Conservation (phyloP, 2,329 filamentous ascomycete species). For the Dothiorella sarmentorum region DNA sequence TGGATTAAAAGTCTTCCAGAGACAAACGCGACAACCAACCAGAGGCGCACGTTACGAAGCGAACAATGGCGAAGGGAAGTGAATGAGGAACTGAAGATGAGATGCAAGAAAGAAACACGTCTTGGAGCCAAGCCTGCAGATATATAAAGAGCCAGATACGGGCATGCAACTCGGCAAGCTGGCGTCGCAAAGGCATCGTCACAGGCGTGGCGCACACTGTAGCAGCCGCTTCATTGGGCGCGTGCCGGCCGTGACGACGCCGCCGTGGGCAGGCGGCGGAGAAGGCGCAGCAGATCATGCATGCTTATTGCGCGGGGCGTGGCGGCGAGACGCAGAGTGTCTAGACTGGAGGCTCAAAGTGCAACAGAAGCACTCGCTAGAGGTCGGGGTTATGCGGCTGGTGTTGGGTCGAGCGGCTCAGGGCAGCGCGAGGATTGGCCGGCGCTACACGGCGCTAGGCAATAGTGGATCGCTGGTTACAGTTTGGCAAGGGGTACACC, state of each 20-base stretch:
- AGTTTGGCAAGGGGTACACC: not conserved
- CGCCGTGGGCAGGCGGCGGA: not conserved
- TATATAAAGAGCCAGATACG: constrained; percentile 7
- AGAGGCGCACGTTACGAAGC: constrained; percentile 3
- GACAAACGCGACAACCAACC: constrained; percentile 1
- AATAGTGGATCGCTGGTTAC: not conserved
- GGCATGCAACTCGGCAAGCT: too few relatives aligned
- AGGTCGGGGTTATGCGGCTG: not conserved
- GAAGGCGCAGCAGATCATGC: constrained; percentile 1
- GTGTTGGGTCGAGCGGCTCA: constrained; percentile 4
- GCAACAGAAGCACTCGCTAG: not conserved
- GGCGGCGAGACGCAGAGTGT: constrained; percentile 1
- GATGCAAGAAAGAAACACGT: constrained; percentile 9
- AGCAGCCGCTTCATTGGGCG: constrained; percentile 10
- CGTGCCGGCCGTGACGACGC: not conserved
- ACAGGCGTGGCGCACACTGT: not conserved
- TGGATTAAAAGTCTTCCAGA: constrained; percentile 12
- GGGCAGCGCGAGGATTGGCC: not conserved
- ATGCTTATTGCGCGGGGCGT: not conserved
- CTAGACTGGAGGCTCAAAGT: not conserved
- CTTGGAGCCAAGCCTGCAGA: constrained; percentile 12
- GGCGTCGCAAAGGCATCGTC: not conserved
- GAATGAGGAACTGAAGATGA: constrained; percentile 1
- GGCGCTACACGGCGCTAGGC: not conserved
- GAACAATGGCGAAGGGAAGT: not conserved